phyloP scores from a whole-genome alignment of 31 red algal species.

The Bonnemaisonia californica region DNA sequence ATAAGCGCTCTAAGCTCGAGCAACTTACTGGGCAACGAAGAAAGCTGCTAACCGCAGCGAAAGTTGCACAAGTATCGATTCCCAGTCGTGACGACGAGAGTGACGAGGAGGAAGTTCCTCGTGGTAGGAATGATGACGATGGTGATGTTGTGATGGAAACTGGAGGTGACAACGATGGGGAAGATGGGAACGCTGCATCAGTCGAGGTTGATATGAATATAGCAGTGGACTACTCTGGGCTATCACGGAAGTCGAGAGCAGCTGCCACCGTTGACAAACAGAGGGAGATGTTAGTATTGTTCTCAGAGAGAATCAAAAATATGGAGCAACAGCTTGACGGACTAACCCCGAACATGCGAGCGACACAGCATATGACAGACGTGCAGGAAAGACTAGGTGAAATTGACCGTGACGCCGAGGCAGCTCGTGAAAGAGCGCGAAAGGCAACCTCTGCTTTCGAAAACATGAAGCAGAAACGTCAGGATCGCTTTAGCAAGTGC shows the following conservation, averaged over 20 bases:
- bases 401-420: conserved; percentile 74
- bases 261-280: conserved; percentile 66
- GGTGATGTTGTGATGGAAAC: conserved; percentile 47
- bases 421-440: conserved; percentile 52
- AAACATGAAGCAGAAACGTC: conserved; percentile 66
- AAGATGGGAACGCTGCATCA: conserved; percentile 30
- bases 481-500: conserved; percentile 71
- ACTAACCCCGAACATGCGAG: conserved; percentile 89
- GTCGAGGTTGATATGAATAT: conserved; percentile 50
- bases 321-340: conserved; percentile 76
- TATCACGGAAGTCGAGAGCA: conserved; percentile 47
- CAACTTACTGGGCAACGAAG: conserved; percentile 38
- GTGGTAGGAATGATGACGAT: conserved; percentile 36
- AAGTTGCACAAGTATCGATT: conserved; percentile 55
- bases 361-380: conserved; percentile 75
- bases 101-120: conserved; percentile 39
- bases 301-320: conserved; percentile 42
- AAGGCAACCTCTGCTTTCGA: conserved; percentile 72
- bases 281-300: conserved; percentile 46
- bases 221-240: conserved; percentile 51
- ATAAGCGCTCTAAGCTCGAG: conserved; percentile 59
- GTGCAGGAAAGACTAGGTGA: conserved; percentile 64
- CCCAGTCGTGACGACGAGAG: conserved; percentile 37
- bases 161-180: conserved; percentile 31
- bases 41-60: conserved; percentile 56